These are phyloP conservation scores for Mayamaea pseudoterrestris DNA, from an alignment of 108 stramenopile genomes.

Conservation along the genomic window DNA sequence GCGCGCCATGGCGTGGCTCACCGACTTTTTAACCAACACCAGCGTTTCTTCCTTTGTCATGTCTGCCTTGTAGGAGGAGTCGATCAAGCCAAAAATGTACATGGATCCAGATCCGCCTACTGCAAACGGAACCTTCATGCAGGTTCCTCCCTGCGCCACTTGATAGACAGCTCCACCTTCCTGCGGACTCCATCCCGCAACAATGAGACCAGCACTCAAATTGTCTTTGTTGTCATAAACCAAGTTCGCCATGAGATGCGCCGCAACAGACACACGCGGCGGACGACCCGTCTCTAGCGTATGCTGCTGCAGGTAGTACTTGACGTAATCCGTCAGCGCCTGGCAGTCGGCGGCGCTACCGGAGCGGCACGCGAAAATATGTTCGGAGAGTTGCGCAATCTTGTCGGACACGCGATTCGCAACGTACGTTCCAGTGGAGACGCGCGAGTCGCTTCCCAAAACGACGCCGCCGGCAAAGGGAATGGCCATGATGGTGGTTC, in stretches of 20 bases:
- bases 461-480: slow-evolving; percentile 88
- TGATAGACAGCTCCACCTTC: slow-evolving; percentile 78
- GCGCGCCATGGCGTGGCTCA: slow-evolving; percentile 95
- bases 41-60: slow-evolving; percentile 89
- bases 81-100: slow-evolving; percentile 88
- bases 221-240: slow-evolving; percentile 96
- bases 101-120: slow-evolving; percentile 88
- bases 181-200: slow-evolving; percentile 94
- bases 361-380: slow-evolving; percentile 89
- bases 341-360: slow-evolving; percentile 98
- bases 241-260: slow-evolving; percentile 70
- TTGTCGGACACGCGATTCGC: slow-evolving; percentile 95
- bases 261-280: slow-evolving; percentile 86
- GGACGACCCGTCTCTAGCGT: slow-evolving; percentile 83
- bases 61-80: slow-evolving; percentile 59
- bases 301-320: slow-evolving; percentile 72
- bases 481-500: slow-evolving; percentile 96
- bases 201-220: slow-evolving; percentile 91
- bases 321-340: slow-evolving; percentile 86
- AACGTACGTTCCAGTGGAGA: slow-evolving; percentile 93
- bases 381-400: slow-evolving; percentile 84
- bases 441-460: slow-evolving; percentile 93
- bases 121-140: slow-evolving; percentile 87
- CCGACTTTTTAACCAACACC: slow-evolving; percentile 70
- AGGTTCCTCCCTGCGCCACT: slow-evolving; percentile 89